These are phyloP conservation scores for Cutaneotrichosporon sp. DNA, from an alignment of 1,284 basidiomycete species.

Conservation along the genomic window DNA sequence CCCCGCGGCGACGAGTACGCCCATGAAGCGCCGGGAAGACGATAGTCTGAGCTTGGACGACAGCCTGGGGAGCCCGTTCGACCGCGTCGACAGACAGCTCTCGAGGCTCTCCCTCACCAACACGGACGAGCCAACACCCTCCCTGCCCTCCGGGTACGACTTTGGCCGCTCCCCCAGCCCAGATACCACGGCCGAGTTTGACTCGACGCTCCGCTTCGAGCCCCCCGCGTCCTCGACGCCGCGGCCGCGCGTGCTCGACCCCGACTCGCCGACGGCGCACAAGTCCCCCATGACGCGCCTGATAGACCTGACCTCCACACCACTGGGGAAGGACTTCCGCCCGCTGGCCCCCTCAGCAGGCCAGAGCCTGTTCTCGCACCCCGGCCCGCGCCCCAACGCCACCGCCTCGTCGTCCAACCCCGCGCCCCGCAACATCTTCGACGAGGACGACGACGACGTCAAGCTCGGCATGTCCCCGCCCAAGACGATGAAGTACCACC, in stretches of 20 bases:
- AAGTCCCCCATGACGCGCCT: constrained; percentile 3
- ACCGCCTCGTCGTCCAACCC: no score
- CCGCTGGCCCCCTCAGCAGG: constrained; percentile 1
- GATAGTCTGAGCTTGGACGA: constrained; percentile 66
- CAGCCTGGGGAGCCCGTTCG: constrained; percentile 73
- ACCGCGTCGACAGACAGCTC: constrained; percentile 68
- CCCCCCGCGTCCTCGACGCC: neutral
- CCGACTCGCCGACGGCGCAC: neutral
- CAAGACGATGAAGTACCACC: constrained; percentile 76
- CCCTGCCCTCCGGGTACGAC: constrained; percentile 42
- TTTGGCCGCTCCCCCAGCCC: neutral
- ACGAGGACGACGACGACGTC: constrained; percentile 57
- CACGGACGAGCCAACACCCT: constrained; percentile 39
- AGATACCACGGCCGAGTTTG: neutral
- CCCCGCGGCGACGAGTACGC: constrained; percentile 42
- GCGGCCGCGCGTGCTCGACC: neutral
- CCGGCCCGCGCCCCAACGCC: no score
- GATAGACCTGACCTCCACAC: constrained; percentile 65
- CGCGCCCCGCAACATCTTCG: constrained; percentile 21
- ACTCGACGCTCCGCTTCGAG: constrained; percentile 1
- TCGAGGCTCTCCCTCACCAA: constrained; percentile 44
- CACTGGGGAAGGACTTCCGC: constrained; percentile 55
- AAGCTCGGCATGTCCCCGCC: constrained; percentile 78
- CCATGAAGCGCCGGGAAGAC: constrained; percentile 29
- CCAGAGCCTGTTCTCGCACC: neutral